phyloP scores from a whole-genome alignment of 192 early-diverging fungal genomes.

The Nowakowskiella sp. region DNA sequence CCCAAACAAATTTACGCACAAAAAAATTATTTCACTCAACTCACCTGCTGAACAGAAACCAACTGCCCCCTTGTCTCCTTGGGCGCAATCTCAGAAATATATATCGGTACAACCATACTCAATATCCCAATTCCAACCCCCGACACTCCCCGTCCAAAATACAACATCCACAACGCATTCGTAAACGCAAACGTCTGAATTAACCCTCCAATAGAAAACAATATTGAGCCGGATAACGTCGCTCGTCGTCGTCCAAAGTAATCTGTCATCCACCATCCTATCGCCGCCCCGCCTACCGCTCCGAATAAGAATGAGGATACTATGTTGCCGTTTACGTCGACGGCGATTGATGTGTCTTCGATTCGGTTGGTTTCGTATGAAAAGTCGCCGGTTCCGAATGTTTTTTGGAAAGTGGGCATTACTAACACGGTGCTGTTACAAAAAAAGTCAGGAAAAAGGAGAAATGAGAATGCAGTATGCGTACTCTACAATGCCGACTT shows the following conservation, averaged over 20 bases:
- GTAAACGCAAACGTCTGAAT: neutral
- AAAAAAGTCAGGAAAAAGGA: no score
- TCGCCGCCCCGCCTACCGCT: neutral
- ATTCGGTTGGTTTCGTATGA: neutral
- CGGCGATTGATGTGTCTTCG: neutral
- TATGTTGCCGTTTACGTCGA: slow-evolving; percentile 2
- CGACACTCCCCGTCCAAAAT: neutral
- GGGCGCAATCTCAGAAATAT: slow-evolving; percentile 2
- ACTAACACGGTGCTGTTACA: neutral
- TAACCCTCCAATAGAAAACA: slow-evolving; percentile 1
- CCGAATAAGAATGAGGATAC: slow-evolving; percentile 2
- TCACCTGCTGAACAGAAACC: slow-evolving; percentile 6
- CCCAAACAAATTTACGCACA: neutral
- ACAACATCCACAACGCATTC: neutral
- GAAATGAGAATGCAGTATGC: no score
- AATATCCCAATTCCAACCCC: slow-evolving; percentile 2
- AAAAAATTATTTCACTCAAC: neutral
- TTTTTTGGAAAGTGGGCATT: neutral
- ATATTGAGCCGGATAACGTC: neutral
- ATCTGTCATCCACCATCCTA: slow-evolving; percentile 4
- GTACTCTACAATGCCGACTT: neutral
- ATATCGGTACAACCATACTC: slow-evolving; percentile 4
- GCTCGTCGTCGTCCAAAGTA: neutral
- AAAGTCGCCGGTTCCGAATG: neutral
- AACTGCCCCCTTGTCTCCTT: neutral